phyloP scores from a whole-genome alignment of 2,329 filamentous ascomycete species.

The Elsinoe necatrix region DNA sequence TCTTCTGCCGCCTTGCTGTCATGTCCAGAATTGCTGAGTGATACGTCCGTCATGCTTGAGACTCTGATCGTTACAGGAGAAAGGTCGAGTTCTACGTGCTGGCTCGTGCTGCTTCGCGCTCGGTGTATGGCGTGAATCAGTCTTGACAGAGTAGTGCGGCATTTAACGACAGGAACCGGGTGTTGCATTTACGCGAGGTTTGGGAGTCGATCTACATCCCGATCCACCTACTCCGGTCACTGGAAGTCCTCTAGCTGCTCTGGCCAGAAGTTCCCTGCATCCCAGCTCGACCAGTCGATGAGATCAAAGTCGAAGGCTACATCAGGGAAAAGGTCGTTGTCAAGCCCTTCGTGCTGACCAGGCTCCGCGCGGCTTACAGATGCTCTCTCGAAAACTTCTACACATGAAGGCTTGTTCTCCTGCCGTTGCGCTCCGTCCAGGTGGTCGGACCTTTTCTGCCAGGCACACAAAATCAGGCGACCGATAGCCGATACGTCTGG shows the following conservation, averaged over 20 bases:
- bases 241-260: neutral
- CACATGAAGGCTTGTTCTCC: constrained; percentile 6
- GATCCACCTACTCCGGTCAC: neutral
- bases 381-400: neutral
- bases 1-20: neutral
- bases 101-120: too few relatives aligned
- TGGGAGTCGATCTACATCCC: neutral
- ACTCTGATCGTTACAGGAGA: neutral
- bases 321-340: neutral
- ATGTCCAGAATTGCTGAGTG: neutral
- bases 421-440: neutral
- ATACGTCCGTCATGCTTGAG: neutral
- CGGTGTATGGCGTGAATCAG: neutral
- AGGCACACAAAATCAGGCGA: neutral
- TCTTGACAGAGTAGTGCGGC: neutral
- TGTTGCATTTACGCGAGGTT: neutral
- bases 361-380: neutral
- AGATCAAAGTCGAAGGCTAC: constrained; percentile 14
- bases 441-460: neutral
- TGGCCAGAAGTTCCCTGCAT: constrained; percentile 1
- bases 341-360: neutral
- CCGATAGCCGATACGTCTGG: neutral
- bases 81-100: too few relatives aligned
- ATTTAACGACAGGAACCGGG: neutral
- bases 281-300: constrained; percentile 17